Base-by-base conservation (phyloP, 2,329 filamentous ascomycete genomes). In the Cordyceps fumosorosea region DNA sequence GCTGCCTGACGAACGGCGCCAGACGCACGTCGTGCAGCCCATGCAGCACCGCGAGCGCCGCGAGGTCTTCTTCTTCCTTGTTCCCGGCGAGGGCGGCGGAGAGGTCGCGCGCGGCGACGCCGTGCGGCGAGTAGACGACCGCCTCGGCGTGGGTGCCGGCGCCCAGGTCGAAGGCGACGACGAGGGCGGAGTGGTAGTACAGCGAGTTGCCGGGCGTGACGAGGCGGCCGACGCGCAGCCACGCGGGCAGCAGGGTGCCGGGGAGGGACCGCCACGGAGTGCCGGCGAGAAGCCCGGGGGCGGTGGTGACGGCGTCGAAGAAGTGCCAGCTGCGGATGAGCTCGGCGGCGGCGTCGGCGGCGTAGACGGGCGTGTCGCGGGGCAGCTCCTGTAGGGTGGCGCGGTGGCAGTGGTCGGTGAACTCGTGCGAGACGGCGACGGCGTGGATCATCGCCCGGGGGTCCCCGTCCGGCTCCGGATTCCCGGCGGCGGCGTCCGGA, bases 331-430 rank as follows among this genome's bases (percentile, higher is more conserved):
- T 78, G 2, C 75, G 71, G 44, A 89, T 83, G 22, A 86, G 73
- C 14, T 74, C 74, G 0, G 81, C 83, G 0, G 86, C 86, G 71
- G 84, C 80, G 66, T 80, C 78, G 2, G 83, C 81, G 14, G 85
- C 85, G 63, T 88, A 81, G 0, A 89, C 76, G 0, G 85, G 84
- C 4, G 85, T 81, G 50, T 76, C 70, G 1, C 67, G 66, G 6
- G 82, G 75, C 3, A 89, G 71, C 66, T 87, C 80, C 50, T 80
- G 70, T 29, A 89, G 73, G 16, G 86, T 89, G 3, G 81, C 77
- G 64, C 81, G 77, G 67, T 89, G 85, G 71, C 85, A 88, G 69
- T 88, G 87, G 68, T 89, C 86, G 1, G 86, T 88, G 66, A 89
- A 89, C 69, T 89, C 86, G 68, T 89, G 86, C 18, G 79, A 84